phyloP scores from a whole-genome alignment of 495 filamentous ascomycete species.

The Aspergillus campestris region DNA sequence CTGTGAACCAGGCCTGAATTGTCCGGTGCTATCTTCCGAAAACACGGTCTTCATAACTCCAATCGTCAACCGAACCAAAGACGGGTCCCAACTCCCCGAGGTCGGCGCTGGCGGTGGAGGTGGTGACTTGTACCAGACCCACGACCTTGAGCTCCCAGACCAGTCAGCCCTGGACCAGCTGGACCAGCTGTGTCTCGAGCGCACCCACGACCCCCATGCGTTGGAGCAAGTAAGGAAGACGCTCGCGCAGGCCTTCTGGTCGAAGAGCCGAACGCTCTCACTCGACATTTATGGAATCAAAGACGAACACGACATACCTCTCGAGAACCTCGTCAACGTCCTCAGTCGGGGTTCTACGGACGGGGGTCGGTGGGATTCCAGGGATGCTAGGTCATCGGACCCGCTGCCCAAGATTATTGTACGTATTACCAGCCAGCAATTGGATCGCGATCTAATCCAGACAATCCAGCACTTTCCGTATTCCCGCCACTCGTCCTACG shows the following conservation, averaged over 20 bases:
- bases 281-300: conserved; percentile 35
- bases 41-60: conserved; percentile 71
- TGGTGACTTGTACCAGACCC: conserved; percentile 60
- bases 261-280: conserved; percentile 28
- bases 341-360: conserved; percentile 18
- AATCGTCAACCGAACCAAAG: conserved; percentile 50
- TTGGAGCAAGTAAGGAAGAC: conserved; percentile 25
- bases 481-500: conserved; percentile 82
- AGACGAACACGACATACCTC: conserved; percentile 32
- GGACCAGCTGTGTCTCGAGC: conserved; percentile 37
- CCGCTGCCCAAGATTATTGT: conserved; percentile 12
- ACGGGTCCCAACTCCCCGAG: conserved; percentile 59
- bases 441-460: background rate
- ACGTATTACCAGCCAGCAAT: background rate
- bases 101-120: conserved; percentile 69
- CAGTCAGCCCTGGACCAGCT: conserved; percentile 34
- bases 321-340: conserved; percentile 33
- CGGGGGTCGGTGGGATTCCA: background rate
- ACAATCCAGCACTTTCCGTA: conserved; percentile 60
- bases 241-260: conserved; percentile 25
- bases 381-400: background rate
- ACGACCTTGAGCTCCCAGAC: conserved; percentile 53
- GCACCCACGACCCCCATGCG: conserved; percentile 26
- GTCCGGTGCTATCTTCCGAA: conserved; percentile 40
- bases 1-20: conserved; percentile 68